Base-by-base conservation (phyloP, 2,329 filamentous ascomycete species). In the Biscogniauxia mediterranea region DNA sequence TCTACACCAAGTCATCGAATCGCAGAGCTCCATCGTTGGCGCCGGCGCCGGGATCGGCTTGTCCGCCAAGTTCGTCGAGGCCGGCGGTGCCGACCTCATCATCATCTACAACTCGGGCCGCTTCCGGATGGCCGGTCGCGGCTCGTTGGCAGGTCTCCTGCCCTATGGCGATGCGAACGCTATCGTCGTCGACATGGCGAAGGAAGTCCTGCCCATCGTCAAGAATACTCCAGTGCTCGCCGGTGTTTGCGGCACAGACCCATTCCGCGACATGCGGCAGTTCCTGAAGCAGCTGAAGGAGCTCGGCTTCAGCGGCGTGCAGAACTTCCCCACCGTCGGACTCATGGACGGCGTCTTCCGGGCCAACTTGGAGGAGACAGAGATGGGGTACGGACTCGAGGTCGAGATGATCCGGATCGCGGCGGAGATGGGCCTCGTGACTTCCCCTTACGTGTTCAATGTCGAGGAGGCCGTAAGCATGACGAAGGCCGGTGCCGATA, bases 251-350 rank as follows among this genome's bases (percentile, higher is more conserved):
- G 88, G 83, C 13, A 89, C 87, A 0, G 89, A 91, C 63, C 89
- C 88, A 0, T 90, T 90, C 74, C 81, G 85, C 28, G 78, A 82
- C 60, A 89, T 90, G 71, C 75, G 80, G 2, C 69, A 74, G 5
- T 90, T 91, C 68, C 78, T 91, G 17, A 70, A 73, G 19, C 81
- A 90, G 69, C 76, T 91, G 42, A 81, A 83, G 58, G 80, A 81
- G 1, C 73, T 89, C 17, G 89, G 89, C 0, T 90, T 91, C 65
- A 83, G 84, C 1, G 89, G 89, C 1, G 81, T 91, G 15, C 89
- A 91, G 72, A 91, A 91, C 68, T 91, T 91, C 70, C 89, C 89
- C 0, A 91, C 89, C 0, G 88, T 91, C 1, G 89, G 89, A 0
- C 76, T 91, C 21, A 87, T 91, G 42, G 89, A 91, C 71, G 88